Evolutionary conservation across 2,329 filamentous ascomycete species (phyloP), one percentile per base, ranked within the genome.

Genomic region (Fonsecaea nubica): DNA sequence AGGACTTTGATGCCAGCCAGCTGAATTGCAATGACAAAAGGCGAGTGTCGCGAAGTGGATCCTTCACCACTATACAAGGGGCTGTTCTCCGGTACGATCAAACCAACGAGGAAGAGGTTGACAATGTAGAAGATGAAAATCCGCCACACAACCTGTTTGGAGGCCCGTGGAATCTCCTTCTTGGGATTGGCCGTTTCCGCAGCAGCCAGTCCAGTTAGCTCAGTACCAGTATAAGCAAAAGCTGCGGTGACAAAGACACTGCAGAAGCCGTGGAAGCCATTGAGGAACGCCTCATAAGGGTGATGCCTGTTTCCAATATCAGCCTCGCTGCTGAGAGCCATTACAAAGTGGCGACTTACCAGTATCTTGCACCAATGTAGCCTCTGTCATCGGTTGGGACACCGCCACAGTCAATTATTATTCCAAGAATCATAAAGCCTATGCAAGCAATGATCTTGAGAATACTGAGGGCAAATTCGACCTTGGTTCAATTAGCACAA

Each of bases 81-180:
- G 59, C 68, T 70, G 61, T 69, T 67, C 36, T 36, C 66, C 0
- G 89, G 90, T 0, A 97, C 92, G 3, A 97, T 83, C 1, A 97
- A 84, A 32, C 94, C 93, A 64, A 97, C 88, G 3, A 97, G 81
- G 8, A 88, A 87, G 12, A 97, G 85, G 1, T 92, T 91, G 52
- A 96, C 87, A 56, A 97, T 84, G 80, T 97, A 97, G 82, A 97
- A 97, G 68, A 96, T 84, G 3, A 88, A 87, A 75, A 97, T 96
- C 75, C 93, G 90, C 93, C 93, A 97, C 78, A 97, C 97, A 30
- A 97, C 69, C 70, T 96, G 93, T 80, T 96, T 96, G 74, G 96
- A 88, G 13, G 93, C 93, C 0, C 89, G 92, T 0, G 93, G 93
- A 0, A 97, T 84, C 1, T 90, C 91, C 76, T 94, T 86, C 65